Conservation (phyloP, 2,329 filamentous ascomycete species). For the Didymella sp. region DNA sequence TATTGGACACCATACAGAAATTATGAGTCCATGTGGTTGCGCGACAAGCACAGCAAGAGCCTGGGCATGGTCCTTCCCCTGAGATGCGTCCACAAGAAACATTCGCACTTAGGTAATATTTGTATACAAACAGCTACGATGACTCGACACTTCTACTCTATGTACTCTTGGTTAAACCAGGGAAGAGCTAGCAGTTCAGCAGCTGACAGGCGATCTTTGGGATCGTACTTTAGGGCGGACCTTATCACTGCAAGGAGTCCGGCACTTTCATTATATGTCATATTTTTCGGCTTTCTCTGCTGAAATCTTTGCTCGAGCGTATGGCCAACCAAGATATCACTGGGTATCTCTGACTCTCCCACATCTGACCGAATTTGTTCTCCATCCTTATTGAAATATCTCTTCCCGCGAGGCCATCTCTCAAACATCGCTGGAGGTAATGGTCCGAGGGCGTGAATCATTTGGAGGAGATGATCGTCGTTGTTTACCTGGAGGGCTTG, state of each 20-base stretch:
- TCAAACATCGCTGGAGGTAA: constrained; percentile 16
- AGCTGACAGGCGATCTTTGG: constrained; percentile 17
- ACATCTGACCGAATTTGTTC: constrained; percentile 18
- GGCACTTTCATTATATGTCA: constrained; percentile 18
- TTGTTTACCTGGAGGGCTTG: constrained; percentile 16
- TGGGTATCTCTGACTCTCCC: constrained; percentile 17
- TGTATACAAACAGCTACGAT: constrained; percentile 17
- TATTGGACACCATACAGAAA: constrained; percentile 15
- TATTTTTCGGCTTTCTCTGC: constrained; percentile 13
- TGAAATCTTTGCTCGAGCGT: constrained; percentile 18
- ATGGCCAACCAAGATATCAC: constrained; percentile 15
- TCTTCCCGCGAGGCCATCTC: constrained; percentile 17
- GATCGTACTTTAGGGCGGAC: constrained; percentile 16
- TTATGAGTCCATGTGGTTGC: constrained; percentile 9
- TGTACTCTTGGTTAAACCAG: constrained; percentile 16
- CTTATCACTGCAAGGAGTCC: constrained; percentile 17
- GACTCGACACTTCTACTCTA: constrained; percentile 16
- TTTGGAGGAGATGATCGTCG: constrained; percentile 16
- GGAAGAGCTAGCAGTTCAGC: constrained; percentile 16
- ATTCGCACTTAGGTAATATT: constrained; percentile 16
- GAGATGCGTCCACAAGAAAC: constrained; percentile 6
- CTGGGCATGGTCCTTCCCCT: constrained; percentile 1
- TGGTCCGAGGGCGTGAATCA: constrained; percentile 15
- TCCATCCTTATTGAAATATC: constrained; percentile 18
- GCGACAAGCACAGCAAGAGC: constrained; percentile 15